These are phyloP conservation scores for Escallonia herrerae DNA, from an alignment of 129 eudicot genomes.

Conservation along the genomic window DNA sequence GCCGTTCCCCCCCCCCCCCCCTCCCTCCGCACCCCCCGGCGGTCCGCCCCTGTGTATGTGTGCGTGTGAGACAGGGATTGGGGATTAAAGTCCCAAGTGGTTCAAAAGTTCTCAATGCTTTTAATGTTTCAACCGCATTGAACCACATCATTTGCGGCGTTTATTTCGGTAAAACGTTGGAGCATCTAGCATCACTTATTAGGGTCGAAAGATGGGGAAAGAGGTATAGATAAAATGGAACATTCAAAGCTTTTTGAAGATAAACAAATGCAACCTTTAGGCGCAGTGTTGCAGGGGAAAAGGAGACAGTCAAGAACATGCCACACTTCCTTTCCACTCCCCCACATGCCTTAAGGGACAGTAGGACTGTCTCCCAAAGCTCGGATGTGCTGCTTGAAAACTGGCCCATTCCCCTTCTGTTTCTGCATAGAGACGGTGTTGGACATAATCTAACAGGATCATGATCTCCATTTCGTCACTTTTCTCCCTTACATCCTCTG, in stretches of 20 bases:
- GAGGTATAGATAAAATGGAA: not conserved
- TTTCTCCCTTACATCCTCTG: too few species aligned
- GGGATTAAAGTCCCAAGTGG: not conserved
- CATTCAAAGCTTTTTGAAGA: not conserved
- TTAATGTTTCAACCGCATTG: not conserved
- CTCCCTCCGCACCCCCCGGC: too few species aligned
- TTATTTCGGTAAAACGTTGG: too few species aligned
- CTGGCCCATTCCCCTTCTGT: constrained; percentile 34
- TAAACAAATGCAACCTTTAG: constrained; percentile 1
- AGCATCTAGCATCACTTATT: too few species aligned
- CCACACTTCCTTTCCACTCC: constrained; percentile 17
- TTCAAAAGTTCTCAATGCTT: not conserved
- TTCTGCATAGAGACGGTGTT: constrained; percentile 9
- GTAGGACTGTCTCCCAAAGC: constrained; percentile 1
- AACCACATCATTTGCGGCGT: too few species aligned
- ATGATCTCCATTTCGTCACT: too few species aligned
- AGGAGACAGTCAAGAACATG: constrained; percentile 19
- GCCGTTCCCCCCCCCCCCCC: too few species aligned
- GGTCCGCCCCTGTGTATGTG: too few species aligned
- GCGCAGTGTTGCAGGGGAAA: constrained; percentile 9
- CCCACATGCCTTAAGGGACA: constrained; percentile 17
- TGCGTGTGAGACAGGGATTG: too few species aligned
- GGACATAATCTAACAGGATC: too few species aligned
- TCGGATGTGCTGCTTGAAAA: constrained; percentile 8
- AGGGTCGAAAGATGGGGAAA: not conserved